A percentile compares a stretch with the other conserved stretches of the same genome.
These are phyloP conservation scores for Cyclotella atomus DNA, from an alignment of 108 stramenopile genomes.

Conservation along the genomic window DNA sequence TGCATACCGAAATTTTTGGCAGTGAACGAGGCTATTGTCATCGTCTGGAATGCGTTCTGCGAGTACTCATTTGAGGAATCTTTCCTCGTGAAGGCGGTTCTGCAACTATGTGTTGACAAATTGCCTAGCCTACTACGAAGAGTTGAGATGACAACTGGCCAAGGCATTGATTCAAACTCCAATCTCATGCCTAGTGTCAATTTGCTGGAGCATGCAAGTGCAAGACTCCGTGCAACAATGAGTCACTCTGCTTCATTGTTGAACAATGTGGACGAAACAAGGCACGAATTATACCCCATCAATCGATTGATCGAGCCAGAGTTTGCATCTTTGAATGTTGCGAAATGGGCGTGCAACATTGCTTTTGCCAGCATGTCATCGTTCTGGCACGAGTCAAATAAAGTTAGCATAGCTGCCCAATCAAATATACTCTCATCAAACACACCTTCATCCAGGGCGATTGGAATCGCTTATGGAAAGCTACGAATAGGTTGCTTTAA, in stretches of 20 bases:
- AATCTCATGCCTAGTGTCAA: background rate
- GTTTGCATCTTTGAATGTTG: slow-evolving; percentile 5
- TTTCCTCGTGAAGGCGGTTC: slow-evolving; percentile 14
- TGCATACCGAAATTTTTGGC: slow-evolving; percentile 3
- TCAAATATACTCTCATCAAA: background rate
- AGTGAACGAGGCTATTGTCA: slow-evolving; percentile 9
- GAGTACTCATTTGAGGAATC: slow-evolving; percentile 29
- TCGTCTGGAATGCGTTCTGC: slow-evolving; percentile 34
- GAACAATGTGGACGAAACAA: too few species aligned
- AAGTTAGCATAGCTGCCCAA: background rate
- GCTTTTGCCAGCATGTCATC: slow-evolving; percentile 19
- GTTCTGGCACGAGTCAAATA: slow-evolving; percentile 37
- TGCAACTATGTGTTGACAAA: slow-evolving; percentile 35
- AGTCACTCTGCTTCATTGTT: too few species aligned
- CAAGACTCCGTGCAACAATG: background rate
- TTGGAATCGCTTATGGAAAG: too few species aligned
- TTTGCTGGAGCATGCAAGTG: slow-evolving; percentile 5
- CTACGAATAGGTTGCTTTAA: slow-evolving; percentile 11
- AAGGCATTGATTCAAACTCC: slow-evolving; percentile 5
- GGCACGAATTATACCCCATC: background rate
- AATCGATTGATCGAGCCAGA: slow-evolving; percentile 10
- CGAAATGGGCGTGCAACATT: slow-evolving; percentile 16
- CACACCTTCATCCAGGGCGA: too few species aligned
- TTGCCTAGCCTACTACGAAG: slow-evolving; percentile 23
- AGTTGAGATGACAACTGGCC: slow-evolving; percentile 16